Conservation (phyloP, 495 filamentous ascomycete genomes). For the Aspergillus sparsus region DNA sequence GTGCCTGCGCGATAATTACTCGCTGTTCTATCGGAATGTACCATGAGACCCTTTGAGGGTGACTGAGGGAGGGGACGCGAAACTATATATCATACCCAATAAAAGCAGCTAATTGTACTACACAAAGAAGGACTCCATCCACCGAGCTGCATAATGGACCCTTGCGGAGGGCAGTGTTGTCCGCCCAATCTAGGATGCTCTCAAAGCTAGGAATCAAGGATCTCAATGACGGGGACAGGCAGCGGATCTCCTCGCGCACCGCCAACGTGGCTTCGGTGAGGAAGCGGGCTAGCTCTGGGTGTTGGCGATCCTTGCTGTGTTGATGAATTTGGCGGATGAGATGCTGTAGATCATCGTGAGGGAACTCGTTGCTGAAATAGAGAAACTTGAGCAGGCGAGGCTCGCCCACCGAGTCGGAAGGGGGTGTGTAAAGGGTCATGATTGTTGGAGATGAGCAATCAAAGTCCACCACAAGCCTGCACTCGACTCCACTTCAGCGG, state of each 20-base stretch:
- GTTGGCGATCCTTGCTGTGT: conserved; percentile 39
- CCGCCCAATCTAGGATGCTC: conserved; percentile 33
- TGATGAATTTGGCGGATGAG: conserved; percentile 38
- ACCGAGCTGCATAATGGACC: conserved; percentile 39
- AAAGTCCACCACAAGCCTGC: no score
- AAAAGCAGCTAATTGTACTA: conserved; percentile 34
- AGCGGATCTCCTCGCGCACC: conserved; percentile 37
- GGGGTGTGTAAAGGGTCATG: conserved; percentile 15
- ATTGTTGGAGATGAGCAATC: background rate
- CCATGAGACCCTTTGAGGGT: no score
- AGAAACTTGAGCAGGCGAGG: conserved; percentile 25
- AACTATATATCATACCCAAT: conserved; percentile 38
- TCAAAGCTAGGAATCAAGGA: conserved; percentile 40
- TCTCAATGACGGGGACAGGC: background rate
- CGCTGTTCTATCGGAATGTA: no score
- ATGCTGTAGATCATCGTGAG: conserved; percentile 38
- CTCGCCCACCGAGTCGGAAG: conserved; percentile 3
- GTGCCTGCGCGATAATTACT: conserved; percentile 2
- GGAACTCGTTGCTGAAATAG: conserved; percentile 46
- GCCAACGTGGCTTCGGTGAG: conserved; percentile 37
- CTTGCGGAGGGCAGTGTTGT: conserved; percentile 32
- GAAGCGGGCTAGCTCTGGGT: conserved; percentile 35
- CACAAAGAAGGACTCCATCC: conserved; percentile 36
- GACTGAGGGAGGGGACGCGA: background rate
- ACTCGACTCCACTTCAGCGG: no score